Evolutionary conservation across 2,329 filamentous ascomycete genomes (phyloP), one percentile per base, ranked within the genome.

Genomic region (Tolypocladium album): DNA sequence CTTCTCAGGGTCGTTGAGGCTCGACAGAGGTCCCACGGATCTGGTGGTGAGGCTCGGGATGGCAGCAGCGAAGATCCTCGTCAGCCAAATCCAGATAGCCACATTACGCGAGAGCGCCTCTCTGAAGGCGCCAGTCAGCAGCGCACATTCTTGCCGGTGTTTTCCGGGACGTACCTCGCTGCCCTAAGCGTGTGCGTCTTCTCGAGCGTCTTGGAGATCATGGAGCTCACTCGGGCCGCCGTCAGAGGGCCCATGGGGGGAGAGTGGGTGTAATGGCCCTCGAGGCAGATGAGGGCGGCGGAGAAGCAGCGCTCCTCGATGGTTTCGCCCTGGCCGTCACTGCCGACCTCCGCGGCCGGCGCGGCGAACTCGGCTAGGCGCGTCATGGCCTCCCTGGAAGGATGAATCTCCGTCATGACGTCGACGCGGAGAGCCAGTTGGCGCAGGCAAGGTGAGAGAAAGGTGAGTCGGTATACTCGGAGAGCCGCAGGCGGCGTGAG

Each of bases 281-380:
- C 84, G 59, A 87, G 77, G 66, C 81, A 82, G 67, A 85, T 80
- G 68, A 88, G 76, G 20, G 81, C 82, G 1, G 81, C 81, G 2
- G 79, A 78, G 70, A 88, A 87, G 69, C 78, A 81, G 61, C 84
- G 77, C 73, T 88, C 85, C 71, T 88, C 85, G 67, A 87, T 84
- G 43, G 81, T 81, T 69, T 84, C 73, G 39, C 67, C 68, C 15
- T 61, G 55, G 17, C 62, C 63, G 39, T 66, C 67, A 38, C 64
- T 62, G 24, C 60, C 63, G 17, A 58, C 55, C 12, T 67, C 66
- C 11, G 58, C 39, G 17, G 60, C 42, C n/a, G 66, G 40, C 39
- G 59, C 61, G 8, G 60, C 62, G 39, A 66, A 64, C 56, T 72
- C 71, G 20, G 64, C 61, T 40, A 69, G 56, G 56, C 64, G 66